Percentiles rank a stretch among this genome's conserved stretches.
These are phyloP conservation scores for Aegilops tauschii DNA, from an alignment of 176 grass and related monocot genomes.

Conservation along the genomic window DNA sequence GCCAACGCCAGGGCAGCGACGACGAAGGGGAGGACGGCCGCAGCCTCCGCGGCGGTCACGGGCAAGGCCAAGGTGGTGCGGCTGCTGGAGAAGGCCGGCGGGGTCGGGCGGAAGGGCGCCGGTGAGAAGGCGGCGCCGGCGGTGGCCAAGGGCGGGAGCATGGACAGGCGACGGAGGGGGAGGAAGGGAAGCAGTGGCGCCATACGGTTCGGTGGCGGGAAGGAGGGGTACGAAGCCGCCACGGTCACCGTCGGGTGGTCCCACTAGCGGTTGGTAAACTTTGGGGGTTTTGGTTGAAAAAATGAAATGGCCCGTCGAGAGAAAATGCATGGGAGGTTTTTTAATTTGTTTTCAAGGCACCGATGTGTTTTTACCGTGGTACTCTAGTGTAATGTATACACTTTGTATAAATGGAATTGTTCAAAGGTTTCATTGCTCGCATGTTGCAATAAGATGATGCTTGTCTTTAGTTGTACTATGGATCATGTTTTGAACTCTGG, in stretches of 20 bases:
- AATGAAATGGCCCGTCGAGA: background rate
- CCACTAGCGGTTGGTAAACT: background rate
- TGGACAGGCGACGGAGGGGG: constrained; percentile 35
- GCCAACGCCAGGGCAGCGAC: constrained; percentile 37
- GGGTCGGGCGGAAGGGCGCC: constrained; percentile 11
- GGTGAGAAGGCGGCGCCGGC: background rate
- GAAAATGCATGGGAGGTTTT: background rate
- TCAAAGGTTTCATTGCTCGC: no score
- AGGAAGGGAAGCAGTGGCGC: constrained; percentile 36
- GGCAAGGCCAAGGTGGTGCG: constrained; percentile 40
- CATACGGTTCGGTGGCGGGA: constrained; percentile 45
- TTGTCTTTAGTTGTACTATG: no score
- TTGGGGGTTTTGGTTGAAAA: background rate
- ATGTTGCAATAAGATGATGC: no score
- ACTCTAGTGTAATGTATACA: no score
- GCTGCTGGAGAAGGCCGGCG: constrained; percentile 32
- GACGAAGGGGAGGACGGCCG: constrained; percentile 37
- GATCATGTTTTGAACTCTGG: no score
- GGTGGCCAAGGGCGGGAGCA: constrained; percentile 13
- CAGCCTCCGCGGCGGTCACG: constrained; percentile 26
- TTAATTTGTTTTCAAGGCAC: constrained; percentile 3
- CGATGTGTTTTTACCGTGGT: no score
- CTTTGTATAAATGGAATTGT: no score
- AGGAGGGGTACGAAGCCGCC: constrained; percentile 39
- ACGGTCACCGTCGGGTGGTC: constrained; percentile 29